Evolutionary conservation across 345 rosid species (phyloP).

Genomic region (Ceriops decandra): DNA sequence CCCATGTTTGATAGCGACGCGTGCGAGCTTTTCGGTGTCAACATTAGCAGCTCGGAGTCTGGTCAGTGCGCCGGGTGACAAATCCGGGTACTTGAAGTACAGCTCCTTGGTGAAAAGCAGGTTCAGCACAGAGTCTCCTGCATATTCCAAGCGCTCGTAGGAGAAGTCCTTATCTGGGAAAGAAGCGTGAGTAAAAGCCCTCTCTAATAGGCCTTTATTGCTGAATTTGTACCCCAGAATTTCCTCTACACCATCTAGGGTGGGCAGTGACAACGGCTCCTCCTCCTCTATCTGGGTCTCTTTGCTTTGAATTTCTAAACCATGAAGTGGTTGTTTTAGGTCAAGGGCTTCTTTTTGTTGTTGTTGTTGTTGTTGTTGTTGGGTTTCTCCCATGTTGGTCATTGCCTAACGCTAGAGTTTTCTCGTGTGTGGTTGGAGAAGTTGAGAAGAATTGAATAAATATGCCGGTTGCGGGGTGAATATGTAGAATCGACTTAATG

Average conservation of each 20-base stretch:
- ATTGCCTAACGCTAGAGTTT: no score
- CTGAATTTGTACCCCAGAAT: slow-evolving; percentile 46
- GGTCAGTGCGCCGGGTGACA: slow-evolving; percentile 47
- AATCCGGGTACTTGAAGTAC: slow-evolving; percentile 35
- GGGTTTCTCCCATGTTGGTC: no score
- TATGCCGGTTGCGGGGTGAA: no score
- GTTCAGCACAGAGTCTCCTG: slow-evolving; percentile 55
- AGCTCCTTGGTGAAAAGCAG: slow-evolving; percentile 33
- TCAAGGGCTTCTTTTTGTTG: no score
- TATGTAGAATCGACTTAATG: no score
- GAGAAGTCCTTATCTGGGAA: slow-evolving; percentile 22
- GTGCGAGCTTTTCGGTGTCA: slow-evolving; percentile 59
- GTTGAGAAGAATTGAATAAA: no score
- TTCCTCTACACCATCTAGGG: slow-evolving; percentile 38
- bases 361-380: no score
- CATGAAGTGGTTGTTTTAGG: no score
- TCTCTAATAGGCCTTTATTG: slow-evolving; percentile 35
- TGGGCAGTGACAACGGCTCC: slow-evolving; percentile 6
- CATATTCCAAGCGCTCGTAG: slow-evolving; percentile 47
- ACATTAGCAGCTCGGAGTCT: slow-evolving; percentile 67
- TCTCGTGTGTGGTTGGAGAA: no score
- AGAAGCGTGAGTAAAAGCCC: slow-evolving; percentile 55
- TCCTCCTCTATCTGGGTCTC: no score
- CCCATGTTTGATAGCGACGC: slow-evolving; percentile 50
- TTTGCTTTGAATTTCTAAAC: no score